A percentile compares a stretch with the other conserved stretches of the same genome.
These are phyloP conservation scores for Cystofilobasidium macerans DNA, from an alignment of 768 basidiomycete species.

Conservation along the genomic window DNA sequence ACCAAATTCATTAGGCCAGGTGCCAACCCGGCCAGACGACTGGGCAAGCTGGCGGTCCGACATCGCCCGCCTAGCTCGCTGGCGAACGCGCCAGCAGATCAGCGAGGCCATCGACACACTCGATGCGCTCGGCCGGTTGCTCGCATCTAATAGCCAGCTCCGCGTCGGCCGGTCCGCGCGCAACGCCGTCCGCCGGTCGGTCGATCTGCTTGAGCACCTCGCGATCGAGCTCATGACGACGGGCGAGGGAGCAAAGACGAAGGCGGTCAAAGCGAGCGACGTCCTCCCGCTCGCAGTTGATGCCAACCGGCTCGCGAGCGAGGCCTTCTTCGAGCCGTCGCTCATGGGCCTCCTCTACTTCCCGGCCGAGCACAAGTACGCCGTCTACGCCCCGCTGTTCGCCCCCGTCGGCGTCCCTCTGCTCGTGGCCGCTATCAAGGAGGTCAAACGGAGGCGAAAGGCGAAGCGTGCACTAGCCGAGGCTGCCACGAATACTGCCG, in stretches of 20 bases:
- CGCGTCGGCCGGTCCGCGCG: conserved; percentile 49
- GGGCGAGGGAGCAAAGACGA: too few relatives aligned
- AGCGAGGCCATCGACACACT: conserved; percentile 62
- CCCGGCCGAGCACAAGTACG: conserved; percentile 94
- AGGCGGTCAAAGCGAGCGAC: conserved; percentile 49
- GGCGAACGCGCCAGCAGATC: conserved; percentile 58
- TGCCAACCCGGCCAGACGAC: too few relatives aligned
- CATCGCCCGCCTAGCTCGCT: conserved; percentile 38
- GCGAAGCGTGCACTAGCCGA: not conserved
- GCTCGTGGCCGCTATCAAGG: conserved; percentile 59
- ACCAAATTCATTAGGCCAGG: too few relatives aligned
- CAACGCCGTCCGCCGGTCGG: not conserved
- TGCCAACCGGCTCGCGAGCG: conserved; percentile 24
- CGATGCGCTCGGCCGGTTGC: conserved; percentile 67
- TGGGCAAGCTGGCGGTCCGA: not conserved
- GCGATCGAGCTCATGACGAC: too few relatives aligned
- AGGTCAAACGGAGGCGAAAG: conserved; percentile 43
- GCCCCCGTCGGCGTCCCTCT: conserved; percentile 79
- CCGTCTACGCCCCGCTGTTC: conserved; percentile 90
- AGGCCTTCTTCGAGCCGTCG: conserved; percentile 91
- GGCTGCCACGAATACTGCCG: not conserved
- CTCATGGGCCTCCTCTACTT: conserved; percentile 96
- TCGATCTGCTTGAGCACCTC: conserved; percentile 21
- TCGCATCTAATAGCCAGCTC: conserved; percentile 81
- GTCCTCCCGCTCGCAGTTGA: conserved; percentile 45